Evolutionary conservation across 208 protist genomes (phyloP).

Genomic region (Trypanosoma avium): DNA sequence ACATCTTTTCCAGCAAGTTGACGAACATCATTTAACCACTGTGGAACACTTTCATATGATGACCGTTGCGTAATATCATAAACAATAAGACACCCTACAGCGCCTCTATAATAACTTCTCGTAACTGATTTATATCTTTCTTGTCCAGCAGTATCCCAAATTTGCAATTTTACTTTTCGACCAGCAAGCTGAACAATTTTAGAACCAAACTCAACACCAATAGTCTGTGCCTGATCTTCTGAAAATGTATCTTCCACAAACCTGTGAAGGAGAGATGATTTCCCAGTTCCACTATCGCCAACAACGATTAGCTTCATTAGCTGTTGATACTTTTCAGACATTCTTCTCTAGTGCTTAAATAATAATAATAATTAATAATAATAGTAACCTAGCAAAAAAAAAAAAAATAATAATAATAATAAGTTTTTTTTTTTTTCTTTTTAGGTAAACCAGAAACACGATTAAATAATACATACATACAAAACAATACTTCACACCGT

Average conservation of each 20-base stretch:
- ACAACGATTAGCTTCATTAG: slow-evolving; percentile 88
- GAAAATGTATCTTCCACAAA: slow-evolving; percentile 96
- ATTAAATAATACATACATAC: too few species aligned
- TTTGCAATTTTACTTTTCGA: slow-evolving; percentile 96
- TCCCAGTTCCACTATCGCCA: slow-evolving; percentile 91
- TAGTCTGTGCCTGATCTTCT: slow-evolving; percentile 95
- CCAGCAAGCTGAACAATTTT: slow-evolving; percentile 92
- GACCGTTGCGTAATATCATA: slow-evolving; percentile 97
- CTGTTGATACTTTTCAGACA: slow-evolving; percentile 74
- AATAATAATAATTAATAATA: too few species aligned
- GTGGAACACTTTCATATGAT: slow-evolving; percentile 95
- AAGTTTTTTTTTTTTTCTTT: too few species aligned
- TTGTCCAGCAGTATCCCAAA: slow-evolving; percentile 98
- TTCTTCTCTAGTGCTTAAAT: slow-evolving; percentile 24
- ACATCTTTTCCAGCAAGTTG: slow-evolving; percentile 90
- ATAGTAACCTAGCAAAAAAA: too few species aligned
- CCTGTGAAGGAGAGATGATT: slow-evolving; percentile 96
- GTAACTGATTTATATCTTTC: slow-evolving; percentile 99
- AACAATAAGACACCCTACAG: slow-evolving; percentile 97
- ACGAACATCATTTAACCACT: slow-evolving; percentile 95
- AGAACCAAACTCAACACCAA: slow-evolving; percentile 98
- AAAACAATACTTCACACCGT: too few species aligned
- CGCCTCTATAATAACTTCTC: slow-evolving; percentile 95
- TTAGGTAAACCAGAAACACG: too few species aligned
- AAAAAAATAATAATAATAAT: too few species aligned